Percentiles rank a stretch among this genome's conserved stretches.
Evolutionary conservation across 495 filamentous ascomycete genomes (phyloP).

Genomic region (Massariosphaeria phaeospora): DNA sequence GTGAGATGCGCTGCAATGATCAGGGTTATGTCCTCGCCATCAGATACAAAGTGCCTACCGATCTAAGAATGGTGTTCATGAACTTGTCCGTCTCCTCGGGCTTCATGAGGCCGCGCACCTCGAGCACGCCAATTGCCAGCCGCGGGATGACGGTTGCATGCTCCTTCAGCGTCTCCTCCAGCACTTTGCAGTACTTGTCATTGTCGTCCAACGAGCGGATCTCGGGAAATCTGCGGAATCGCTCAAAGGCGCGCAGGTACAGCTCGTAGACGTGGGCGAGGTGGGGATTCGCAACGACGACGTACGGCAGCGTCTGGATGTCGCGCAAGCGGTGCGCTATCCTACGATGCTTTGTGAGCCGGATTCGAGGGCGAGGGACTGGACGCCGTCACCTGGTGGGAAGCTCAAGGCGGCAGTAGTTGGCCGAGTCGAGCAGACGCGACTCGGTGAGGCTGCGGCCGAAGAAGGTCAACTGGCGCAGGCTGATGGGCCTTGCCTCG

Average conservation of each 20-base stretch:
- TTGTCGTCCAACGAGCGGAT: slow-evolving; percentile 87
- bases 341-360: slow-evolving; percentile 41
- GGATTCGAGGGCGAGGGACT: not conserved
- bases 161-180: slow-evolving; percentile 73
- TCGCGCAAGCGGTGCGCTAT: slow-evolving; percentile 91
- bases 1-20: slow-evolving; percentile 82
- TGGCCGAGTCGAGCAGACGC: slow-evolving; percentile 86
- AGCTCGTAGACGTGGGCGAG: slow-evolving; percentile 93
- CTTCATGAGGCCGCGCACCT: slow-evolving; percentile 74
- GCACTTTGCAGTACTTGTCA: slow-evolving; percentile 75
- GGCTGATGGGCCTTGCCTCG: slow-evolving; percentile 77
- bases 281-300: slow-evolving; percentile 91
- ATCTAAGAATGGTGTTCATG: slow-evolving; percentile 89
- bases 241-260: slow-evolving; percentile 94
- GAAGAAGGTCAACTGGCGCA: slow-evolving; percentile 93
- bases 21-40: too few species aligned
- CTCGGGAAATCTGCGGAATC: slow-evolving; percentile 73
- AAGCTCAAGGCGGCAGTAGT: slow-evolving; percentile 93
- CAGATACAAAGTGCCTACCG: slow-evolving; percentile 53
- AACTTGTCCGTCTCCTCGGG: slow-evolving; percentile 79
- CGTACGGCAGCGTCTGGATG: slow-evolving; percentile 94
- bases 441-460: slow-evolving; percentile 83
- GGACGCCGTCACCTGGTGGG: slow-evolving; percentile 62
- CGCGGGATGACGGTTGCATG: slow-evolving; percentile 92
- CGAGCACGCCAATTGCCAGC: slow-evolving; percentile 86